Evolutionary conservation across 371 early-diverging fungal species (phyloP), one percentile per base, ranked within the genome.

Genomic region (Mucor plumbeus): DNA sequence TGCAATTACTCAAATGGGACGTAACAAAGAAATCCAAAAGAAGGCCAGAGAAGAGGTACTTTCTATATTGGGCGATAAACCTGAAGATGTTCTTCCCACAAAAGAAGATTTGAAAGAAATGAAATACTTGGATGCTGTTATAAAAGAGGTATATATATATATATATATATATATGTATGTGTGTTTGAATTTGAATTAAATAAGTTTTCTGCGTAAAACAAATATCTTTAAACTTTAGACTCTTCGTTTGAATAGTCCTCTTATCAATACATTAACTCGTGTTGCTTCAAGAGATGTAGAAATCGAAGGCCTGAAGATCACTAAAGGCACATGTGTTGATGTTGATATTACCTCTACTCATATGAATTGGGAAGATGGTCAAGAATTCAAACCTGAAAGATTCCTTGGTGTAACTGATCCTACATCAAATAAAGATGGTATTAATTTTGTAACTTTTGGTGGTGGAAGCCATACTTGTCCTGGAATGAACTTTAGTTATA

Each of bases 371-470:
- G 54, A 64, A 6, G 50, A 75, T 33, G 67, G 67, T 7, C n/a
- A 35, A 17, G 57, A 60, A 26, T 75, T 69, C 47, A 59, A 62
- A 11, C 75, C 75, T 11, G 75, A 75, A 5, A 53, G 75, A 31
- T 74, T 68, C n/a, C 31, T 57, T 0, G 19, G 39, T 55, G 64
- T 62, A 0, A 68, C 70, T n/a, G 79, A 60, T 36, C 44, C 5
- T 7, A 21, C 40, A 17, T 15, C 67, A 58, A 15, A 41, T 10
- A 68, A 56, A 38, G 71, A 62, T 0, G 61, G 64, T 10, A 72
- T 74, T 15, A 59, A 77, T n/a, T 86, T 72, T 69, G 59, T 81
- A 10, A 79, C 86, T 13, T 86, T 86, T 68, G 76, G 83, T 36
- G 68, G 71, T 40, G 86, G 85, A 13, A 56, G 71, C 14, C 79